Evolutionary conservation across 2,329 filamentous ascomycete species (phyloP).

Genomic region (Neofusicoccum cordaticola): DNA sequence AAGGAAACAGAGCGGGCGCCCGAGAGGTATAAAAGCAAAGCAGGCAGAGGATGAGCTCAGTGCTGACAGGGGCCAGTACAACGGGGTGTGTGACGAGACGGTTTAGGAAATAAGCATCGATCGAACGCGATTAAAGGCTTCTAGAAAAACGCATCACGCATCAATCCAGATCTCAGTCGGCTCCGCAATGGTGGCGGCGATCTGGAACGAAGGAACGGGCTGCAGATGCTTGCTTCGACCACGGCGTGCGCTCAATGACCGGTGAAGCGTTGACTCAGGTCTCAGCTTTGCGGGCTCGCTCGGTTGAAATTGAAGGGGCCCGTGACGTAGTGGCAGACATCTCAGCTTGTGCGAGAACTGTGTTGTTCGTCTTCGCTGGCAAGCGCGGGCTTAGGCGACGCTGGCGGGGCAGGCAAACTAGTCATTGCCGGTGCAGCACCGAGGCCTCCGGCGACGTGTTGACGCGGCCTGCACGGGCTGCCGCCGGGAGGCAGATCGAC

Average conservation of each 20-base stretch:
- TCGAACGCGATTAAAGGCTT: not conserved
- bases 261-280: not conserved
- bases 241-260: not conserved
- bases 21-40: no score
- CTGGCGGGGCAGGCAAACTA: not conserved
- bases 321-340: not conserved
- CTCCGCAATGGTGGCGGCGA: constrained; percentile 1
- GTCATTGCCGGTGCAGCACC: not conserved
- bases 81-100: not conserved
- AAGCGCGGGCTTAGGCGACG: not conserved
- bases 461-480: not conserved
- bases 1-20: no score
- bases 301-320: not conserved
- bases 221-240: not conserved
- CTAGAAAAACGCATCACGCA: not conserved
- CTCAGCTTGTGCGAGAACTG: not conserved
- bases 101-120: not conserved
- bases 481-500: not conserved
- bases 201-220: not conserved
- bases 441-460: not conserved
- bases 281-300: not conserved
- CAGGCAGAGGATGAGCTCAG: no score
- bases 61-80: not conserved
- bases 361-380: not conserved
- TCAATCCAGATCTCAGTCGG: not conserved